Evolutionary conservation across 208 protist genomes (phyloP), one percentile per base, ranked within the genome.

Genomic region (Blastocrithidia nonstop): DNA sequence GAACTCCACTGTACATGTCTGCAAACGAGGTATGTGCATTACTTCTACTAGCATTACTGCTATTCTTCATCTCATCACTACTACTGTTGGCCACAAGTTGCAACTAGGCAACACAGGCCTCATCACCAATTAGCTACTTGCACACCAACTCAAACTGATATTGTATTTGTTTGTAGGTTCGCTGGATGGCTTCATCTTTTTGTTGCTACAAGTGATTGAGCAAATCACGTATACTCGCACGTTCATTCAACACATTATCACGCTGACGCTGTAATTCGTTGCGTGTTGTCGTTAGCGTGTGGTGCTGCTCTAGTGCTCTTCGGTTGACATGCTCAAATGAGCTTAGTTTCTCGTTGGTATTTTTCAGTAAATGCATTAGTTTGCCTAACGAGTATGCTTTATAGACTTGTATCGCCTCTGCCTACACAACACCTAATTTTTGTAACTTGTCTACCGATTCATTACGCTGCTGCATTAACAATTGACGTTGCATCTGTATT

Each of bases 221-320:
- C 5, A 99, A 62, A 27, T 90, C 62, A 13, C 80, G 19, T 61
- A 99, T 99, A 25, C 95, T 78, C 11, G 71, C 43, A 9, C 75
- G 59, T 33, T 94, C 88, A 15, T 75, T 41, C 22, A 94, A 59
- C 0, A 96, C 55, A 17, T 80, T 76, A 4, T 75, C 59, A 51
- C 82, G 79, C 50, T 96, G 79, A 15, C 57, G 13, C 0, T 60
- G 32, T 0, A 99, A 54, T 16, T 89, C 74, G 3, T 92, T 83
- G 32, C 66, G 65, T 20, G 94, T 61, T 31, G 97, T 81, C 22
- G 68, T 57, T 21, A 99, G 89, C 24, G 57, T 59, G 4, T 70
- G 65, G 54, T 97, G 97, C 67, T 99, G 97, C 40, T 99, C 97
- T 7, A 97, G 27, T 3, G 97, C 96, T 59, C 98, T 99, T 53